Conservation (phyloP, 2,329 filamentous ascomycete species). For the Davidsoniella neocaledoniae region DNA sequence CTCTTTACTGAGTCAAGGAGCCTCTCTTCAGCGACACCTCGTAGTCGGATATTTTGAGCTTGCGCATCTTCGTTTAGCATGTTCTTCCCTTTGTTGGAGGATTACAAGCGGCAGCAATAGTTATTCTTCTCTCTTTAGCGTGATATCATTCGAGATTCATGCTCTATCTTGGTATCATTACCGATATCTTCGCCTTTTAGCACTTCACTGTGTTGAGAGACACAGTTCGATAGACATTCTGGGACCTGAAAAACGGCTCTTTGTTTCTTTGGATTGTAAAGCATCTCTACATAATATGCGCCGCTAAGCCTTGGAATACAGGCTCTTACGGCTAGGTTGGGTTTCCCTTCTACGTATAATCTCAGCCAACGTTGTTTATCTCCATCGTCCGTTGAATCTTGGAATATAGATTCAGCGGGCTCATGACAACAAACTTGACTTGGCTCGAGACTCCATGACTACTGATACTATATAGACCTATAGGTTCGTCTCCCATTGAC, state of each 20-base stretch:
- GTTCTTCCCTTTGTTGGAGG: slow-evolving; percentile 22
- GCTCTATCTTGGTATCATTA: not conserved
- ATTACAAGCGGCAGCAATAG: slow-evolving; percentile 46
- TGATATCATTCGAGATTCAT: not conserved
- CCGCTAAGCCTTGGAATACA: slow-evolving; percentile 1
- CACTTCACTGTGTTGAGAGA: too few species aligned
- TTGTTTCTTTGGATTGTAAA: not conserved
- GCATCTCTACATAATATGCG: not conserved
- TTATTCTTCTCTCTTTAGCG: slow-evolving; percentile 7
- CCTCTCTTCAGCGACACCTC: not conserved
- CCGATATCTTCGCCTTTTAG: too few species aligned
- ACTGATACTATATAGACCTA: slow-evolving; percentile 8
- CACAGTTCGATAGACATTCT: not conserved
- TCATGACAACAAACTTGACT: too few species aligned
- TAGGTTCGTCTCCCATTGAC: slow-evolving; percentile 13
- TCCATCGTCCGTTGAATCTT: not conserved
- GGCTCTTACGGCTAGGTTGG: not conserved
- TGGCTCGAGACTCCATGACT: not conserved
- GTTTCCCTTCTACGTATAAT: not conserved
- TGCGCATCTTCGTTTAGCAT: slow-evolving; percentile 14
- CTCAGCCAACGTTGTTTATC: not conserved
- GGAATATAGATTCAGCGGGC: not conserved
- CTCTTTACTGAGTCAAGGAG: slow-evolving; percentile 9
- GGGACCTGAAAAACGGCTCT: not conserved
- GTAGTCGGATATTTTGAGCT: not conserved